phyloP scores from a whole-genome alignment of 441 rosid genomes.

The Populus trichocarpa region DNA sequence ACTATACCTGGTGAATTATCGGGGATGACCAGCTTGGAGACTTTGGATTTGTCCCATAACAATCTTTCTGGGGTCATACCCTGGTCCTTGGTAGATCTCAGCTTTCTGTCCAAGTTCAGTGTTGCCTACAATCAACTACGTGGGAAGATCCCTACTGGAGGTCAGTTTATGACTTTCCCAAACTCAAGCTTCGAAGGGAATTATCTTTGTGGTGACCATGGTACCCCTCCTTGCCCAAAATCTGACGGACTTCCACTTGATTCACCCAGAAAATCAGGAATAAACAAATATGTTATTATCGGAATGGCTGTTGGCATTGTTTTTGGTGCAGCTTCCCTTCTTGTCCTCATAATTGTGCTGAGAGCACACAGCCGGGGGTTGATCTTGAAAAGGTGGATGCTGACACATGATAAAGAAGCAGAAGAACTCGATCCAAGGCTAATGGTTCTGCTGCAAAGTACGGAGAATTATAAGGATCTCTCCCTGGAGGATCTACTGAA shows the following conservation, averaged over 20 bases:
- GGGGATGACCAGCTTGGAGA: constrained; percentile 73
- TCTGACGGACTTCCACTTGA: constrained; percentile 4
- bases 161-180: constrained; percentile 74
- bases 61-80: constrained; percentile 62
- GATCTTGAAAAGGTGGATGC: constrained; percentile 64
- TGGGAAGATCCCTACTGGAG: constrained; percentile 61
- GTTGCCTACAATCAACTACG: constrained; percentile 62
- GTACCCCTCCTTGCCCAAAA: constrained; percentile 28
- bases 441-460: constrained; percentile 60
- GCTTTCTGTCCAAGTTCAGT: constrained; percentile 64
- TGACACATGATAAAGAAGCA: constrained; percentile 35
- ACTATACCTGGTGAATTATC: constrained; percentile 58
- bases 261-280: constrained; percentile 24
- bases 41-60: constrained; percentile 66
- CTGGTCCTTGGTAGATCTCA: constrained; percentile 41
- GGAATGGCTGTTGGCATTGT: constrained; percentile 60
- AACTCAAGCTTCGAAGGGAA: constrained; percentile 82
- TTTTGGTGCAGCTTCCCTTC: constrained; percentile 46
- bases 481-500: constrained; percentile 62
- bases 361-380: constrained; percentile 48
- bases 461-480: constrained; percentile 51
- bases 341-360: constrained; percentile 42
- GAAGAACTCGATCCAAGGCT: constrained; percentile 52
- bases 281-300: constrained; percentile 29
- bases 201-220: constrained; percentile 65